Base-by-base conservation (phyloP, 179 eudicot species). In the Pouteria campechiana region DNA sequence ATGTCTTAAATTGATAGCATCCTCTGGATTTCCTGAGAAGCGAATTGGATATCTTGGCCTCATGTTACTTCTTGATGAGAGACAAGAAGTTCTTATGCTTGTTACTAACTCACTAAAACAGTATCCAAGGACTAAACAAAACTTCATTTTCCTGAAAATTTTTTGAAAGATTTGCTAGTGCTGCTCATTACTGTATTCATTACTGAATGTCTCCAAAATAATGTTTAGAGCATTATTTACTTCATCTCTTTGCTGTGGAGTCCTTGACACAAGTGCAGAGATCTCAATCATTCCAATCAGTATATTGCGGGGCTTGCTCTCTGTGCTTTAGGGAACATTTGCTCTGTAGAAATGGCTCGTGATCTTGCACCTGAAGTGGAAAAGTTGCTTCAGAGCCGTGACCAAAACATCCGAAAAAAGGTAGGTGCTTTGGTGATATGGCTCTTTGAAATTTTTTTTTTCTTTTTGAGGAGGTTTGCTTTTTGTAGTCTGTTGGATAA, bases 281-380 rank as follows among this genome's bases (percentile, higher is more conserved):
- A 90, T 55, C 77, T 85, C 44, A 85, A 81, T 60, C 98, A 85
- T 63, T 47, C 87, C 44, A 90, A 85, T 64, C 95, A 85, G 62
- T 90, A 90, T 69, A 90, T 86, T 22, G 95, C 76, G 45, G 98
- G 98, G 31, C 86, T 90, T 57, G 97, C 98, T 61, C 87, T 90
- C 34, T 90, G 98, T 76, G 97, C 97, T 44, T 83, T 89, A 66
- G 97, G 95, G 38, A 85, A 89, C 62, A 89, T 89, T 46, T 76
- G 89, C 59, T 89, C 97, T 27, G 95, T 93, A 45, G 97, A 85
- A 75, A 85, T 89, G 97, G 97, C 97, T 41, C 95, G 97, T 49
- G 97, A 89, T 71, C 97, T 89, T 51, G 97, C 93, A 29, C 93
- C 95, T 24, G 97, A 89, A 68, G 97, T 89, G 32, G 95, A 89